Evolutionary conservation across 768 basidiomycete genomes (phyloP).

Genomic region (Rhizopogon sp.): DNA sequence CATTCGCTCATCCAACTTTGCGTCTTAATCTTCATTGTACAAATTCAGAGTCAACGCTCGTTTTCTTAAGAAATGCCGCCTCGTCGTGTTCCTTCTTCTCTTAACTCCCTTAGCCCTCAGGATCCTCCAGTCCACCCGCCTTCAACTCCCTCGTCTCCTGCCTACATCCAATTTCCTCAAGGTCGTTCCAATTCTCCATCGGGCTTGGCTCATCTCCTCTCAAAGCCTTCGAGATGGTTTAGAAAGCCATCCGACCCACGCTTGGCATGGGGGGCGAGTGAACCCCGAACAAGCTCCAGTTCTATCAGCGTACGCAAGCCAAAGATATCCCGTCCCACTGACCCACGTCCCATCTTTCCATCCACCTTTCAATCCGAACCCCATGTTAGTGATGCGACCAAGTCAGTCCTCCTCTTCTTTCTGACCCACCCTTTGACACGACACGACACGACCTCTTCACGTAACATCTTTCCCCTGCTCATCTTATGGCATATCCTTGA

Average conservation of each 20-base stretch:
- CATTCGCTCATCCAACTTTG: no score
- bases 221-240: slow-evolving; percentile 73
- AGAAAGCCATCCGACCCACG: slow-evolving; percentile 54
- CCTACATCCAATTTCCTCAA: slow-evolving; percentile 33
- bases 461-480: background rate
- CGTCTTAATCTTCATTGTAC: background rate
- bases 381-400: slow-evolving; percentile 43
- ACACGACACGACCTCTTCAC: no score
- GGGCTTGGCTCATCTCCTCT: slow-evolving; percentile 59
- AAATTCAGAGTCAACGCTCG: slow-evolving; percentile 5
- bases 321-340: slow-evolving; percentile 82
- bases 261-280: slow-evolving; percentile 31
- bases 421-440: background rate
- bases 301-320: slow-evolving; percentile 47
- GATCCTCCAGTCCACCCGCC: slow-evolving; percentile 18
- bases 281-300: slow-evolving; percentile 46
- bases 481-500: background rate
- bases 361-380: slow-evolving; percentile 37
- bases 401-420: slow-evolving; percentile 36
- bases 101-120: slow-evolving; percentile 36
- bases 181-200: slow-evolving; percentile 60
- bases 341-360: slow-evolving; percentile 67
- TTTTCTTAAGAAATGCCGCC: slow-evolving; percentile 38
- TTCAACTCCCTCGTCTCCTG: slow-evolving; percentile 26
- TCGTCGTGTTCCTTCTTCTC: slow-evolving; percentile 38